Evolutionary conservation across 1,284 basidiomycete genomes (phyloP).

Genomic region (Boletus mariae): DNA sequence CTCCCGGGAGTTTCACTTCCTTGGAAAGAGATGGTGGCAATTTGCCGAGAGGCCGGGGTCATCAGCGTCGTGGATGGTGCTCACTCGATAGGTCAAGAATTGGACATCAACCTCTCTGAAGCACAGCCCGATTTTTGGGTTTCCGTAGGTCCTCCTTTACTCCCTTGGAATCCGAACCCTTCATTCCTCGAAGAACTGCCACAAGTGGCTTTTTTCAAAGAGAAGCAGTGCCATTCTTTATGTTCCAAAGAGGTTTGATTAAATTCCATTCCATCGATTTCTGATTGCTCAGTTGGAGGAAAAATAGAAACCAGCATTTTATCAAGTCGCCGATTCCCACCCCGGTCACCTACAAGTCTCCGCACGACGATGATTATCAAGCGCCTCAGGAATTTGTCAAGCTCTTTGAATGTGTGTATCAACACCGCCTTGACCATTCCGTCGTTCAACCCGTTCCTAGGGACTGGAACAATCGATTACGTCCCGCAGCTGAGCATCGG

Average conservation of each 20-base stretch:
- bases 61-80: constrained; percentile 80
- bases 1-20: constrained; percentile 73
- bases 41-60: constrained; percentile 68
- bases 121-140: constrained; percentile 77
- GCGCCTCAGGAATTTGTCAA: constrained; percentile 45
- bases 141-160: constrained; percentile 45
- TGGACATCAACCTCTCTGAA: constrained; percentile 56
- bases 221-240: constrained; percentile 74
- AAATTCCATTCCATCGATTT: background rate
- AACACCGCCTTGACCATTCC: background rate
- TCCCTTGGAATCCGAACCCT: background rate
- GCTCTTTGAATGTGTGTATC: constrained; percentile 56
- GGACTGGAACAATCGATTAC: constrained; percentile 69
- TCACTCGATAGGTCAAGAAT: constrained; percentile 74
- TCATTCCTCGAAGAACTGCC: constrained; percentile 54
- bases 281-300: background rate
- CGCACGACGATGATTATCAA: constrained; percentile 31
- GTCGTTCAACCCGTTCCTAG: constrained; percentile 34
- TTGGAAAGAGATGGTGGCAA: constrained; percentile 72
- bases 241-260: constrained; percentile 63
- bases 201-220: constrained; percentile 83
- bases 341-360: constrained; percentile 53
- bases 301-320: constrained; percentile 62
- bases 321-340: constrained; percentile 78
- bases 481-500: constrained; percentile 51